Evolutionary conservation across 2,329 filamentous ascomycete species (phyloP), one percentile per base, ranked within the genome.

Genomic region (Elsinoe australis): DNA sequence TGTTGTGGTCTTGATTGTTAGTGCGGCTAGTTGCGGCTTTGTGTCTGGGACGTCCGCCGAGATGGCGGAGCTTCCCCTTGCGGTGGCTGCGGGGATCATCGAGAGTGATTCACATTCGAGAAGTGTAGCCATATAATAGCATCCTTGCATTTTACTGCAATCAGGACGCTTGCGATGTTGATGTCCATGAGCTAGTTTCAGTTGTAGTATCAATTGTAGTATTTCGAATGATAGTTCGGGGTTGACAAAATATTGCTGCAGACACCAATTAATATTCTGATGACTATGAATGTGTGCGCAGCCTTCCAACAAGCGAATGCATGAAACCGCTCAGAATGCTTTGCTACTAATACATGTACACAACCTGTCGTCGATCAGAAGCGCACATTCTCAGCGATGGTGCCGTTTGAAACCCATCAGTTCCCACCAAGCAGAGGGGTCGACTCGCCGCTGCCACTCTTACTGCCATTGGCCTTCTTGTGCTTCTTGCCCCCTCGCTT

Each of bases 401-500:
- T 55, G 52, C 28, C 51, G 39, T 19, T 10, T 32, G n/a, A n/a
- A n/a, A 15, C 26, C 39, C 24, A 26, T 17, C 39, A 33, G 58
- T 56, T 17, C 48, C 52, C 49, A 35, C 59, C 53, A 21, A 52
- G 19, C 42, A 51, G 21, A 24, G 52, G 50, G 14, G 49, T 51
- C 28, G 45, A 49, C 39, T 53, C 50, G 8, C 39, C 52, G n/a
- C 52, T 52, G 18, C 35, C 29, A 17, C 51, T 47, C 32, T 50
- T 53, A 29, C 47, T 48, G 18, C 47, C 49, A 38, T 49, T 49
- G 12, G 26, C 6, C 39, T 53, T 53, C 44, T 47, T 52, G 41
- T 51, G 39, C 34, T 53, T 54, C 51, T 54, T 54, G 12, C 52
- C 54, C 31, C 39, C 44, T 28, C 49, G 36, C 49, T 52, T 53